phyloP scores from a whole-genome alignment of 768 basidiomycete genomes.

The Pseudohyphozyma bogoriensis region DNA sequence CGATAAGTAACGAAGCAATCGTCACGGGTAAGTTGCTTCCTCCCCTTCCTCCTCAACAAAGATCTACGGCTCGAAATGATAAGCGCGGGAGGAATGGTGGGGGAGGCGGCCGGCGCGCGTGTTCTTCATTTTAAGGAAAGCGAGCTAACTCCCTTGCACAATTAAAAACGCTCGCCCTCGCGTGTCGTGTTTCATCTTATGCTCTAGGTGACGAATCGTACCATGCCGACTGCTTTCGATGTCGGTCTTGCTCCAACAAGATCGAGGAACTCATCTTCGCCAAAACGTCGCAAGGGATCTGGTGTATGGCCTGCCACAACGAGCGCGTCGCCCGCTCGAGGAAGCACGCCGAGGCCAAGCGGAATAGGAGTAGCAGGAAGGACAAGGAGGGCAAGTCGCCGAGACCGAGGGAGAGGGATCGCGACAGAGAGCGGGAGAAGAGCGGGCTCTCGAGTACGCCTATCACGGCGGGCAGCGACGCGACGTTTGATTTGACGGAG shows the following conservation, averaged over 20 bases:
- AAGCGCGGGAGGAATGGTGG: no score
- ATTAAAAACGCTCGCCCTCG: no score
- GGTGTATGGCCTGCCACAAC: constrained; percentile 90
- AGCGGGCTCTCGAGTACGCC: not conserved
- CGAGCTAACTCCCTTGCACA: no score
- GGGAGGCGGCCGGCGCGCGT: no score
- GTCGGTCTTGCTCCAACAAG: constrained; percentile 82
- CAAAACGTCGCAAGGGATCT: constrained; percentile 95
- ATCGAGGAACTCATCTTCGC: constrained; percentile 98
- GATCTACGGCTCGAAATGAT: no score
- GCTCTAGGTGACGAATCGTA: constrained; percentile 74
- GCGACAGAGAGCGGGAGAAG: constrained; percentile 22
- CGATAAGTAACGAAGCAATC: constrained; percentile 96
- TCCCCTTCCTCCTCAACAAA: not conserved
- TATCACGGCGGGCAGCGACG: not conserved
- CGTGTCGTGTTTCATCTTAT: no score
- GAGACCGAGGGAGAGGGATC: constrained; percentile 1
- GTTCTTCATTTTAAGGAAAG: no score
- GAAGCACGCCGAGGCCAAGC: constrained; percentile 73
- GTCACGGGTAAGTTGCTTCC: constrained; percentile 59
- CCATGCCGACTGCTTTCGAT: constrained; percentile 97
- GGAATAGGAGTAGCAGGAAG: constrained; percentile 38
- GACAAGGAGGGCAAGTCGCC: constrained; percentile 15
- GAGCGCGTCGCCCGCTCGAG: constrained; percentile 89
- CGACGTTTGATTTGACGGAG: not conserved